Percentiles rank a stretch among this genome's conserved stretches.
phyloP scores from a whole-genome alignment of 1,284 basidiomycete genomes.

The Austroboletus niveus region DNA sequence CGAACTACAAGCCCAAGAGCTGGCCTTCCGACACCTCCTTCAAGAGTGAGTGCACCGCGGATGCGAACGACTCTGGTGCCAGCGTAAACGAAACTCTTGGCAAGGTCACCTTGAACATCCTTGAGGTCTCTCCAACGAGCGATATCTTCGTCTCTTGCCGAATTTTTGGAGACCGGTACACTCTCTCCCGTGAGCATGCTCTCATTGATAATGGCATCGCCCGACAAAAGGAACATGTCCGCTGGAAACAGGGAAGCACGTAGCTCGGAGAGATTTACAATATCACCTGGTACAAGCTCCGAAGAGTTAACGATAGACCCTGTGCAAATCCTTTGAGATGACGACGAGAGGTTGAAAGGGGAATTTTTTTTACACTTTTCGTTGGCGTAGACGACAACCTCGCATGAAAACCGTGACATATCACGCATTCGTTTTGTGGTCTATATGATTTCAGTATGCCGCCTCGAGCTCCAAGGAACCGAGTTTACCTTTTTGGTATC shows the following conservation, averaged over 20 bases:
- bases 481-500: constrained; percentile 83
- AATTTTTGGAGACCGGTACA: constrained; percentile 87
- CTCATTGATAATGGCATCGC: constrained; percentile 97
- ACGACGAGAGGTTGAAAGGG: constrained; percentile 5
- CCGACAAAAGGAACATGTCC: constrained; percentile 89
- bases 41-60: constrained; percentile 60
- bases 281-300: constrained; percentile 89
- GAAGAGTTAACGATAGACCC: constrained; percentile 77
- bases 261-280: constrained; percentile 84
- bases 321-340: constrained; percentile 29
- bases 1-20: constrained; percentile 90
- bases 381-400: constrained; percentile 72
- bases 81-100: constrained; percentile 88
- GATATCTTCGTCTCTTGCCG: constrained; percentile 73
- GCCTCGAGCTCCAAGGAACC: not conserved
- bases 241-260: constrained; percentile 81
- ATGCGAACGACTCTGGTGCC: constrained; percentile 94
- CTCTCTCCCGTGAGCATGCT: constrained; percentile 98
- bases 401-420: constrained; percentile 92
- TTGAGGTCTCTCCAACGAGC: constrained; percentile 66
- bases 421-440: constrained; percentile 94
- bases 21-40: constrained; percentile 55
- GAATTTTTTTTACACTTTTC: constrained; percentile 61
- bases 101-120: constrained; percentile 67
- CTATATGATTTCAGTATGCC: constrained; percentile 38